Conservation (phyloP, 805 yeast genomes). For the Cyberlindnera nakhonratchasimensis region DNA sequence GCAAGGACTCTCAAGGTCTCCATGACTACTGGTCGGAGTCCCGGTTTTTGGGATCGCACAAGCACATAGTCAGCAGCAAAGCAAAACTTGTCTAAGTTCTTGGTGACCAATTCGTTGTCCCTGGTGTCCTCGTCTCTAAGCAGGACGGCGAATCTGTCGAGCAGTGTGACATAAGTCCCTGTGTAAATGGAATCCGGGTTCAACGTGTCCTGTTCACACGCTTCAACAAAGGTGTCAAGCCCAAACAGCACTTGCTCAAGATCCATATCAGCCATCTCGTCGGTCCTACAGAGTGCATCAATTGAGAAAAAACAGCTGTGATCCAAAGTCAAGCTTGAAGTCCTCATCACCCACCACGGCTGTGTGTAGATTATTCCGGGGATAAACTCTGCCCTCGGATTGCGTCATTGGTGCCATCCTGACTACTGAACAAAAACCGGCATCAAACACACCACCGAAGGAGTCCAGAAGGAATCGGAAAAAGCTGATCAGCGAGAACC, state of each 20-base stretch:
- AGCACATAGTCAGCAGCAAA: slow-evolving; percentile 15
- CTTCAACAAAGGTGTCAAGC: slow-evolving; percentile 22
- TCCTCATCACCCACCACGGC: no score
- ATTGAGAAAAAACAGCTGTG: no score
- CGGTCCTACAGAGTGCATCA: no score
- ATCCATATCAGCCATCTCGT: slow-evolving; percentile 19
- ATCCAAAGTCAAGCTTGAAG: no score
- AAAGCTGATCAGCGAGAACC: no score
- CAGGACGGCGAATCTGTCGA: slow-evolving; percentile 25
- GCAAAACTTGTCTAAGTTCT: slow-evolving; percentile 18
- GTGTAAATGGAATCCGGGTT: slow-evolving; percentile 15
- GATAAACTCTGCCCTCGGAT: no score
- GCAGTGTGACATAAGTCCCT: slow-evolving; percentile 23
- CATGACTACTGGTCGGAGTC: slow-evolving; percentile 11
- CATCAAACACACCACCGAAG: no score
- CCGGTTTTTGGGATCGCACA: background rate
- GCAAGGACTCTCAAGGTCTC: slow-evolving; percentile 25
- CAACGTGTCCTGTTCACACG: slow-evolving; percentile 12
- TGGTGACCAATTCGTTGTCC: slow-evolving; percentile 12
- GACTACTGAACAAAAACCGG: no score
- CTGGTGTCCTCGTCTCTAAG: slow-evolving; percentile 22
- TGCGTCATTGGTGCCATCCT: no score
- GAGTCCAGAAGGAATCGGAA: no score
- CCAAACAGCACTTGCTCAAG: slow-evolving; percentile 27
- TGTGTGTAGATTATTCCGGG: no score